Evolutionary conservation across 768 basidiomycete species (phyloP), one percentile per base, ranked within the genome.

Genomic region (Termitomyces sp.): DNA sequence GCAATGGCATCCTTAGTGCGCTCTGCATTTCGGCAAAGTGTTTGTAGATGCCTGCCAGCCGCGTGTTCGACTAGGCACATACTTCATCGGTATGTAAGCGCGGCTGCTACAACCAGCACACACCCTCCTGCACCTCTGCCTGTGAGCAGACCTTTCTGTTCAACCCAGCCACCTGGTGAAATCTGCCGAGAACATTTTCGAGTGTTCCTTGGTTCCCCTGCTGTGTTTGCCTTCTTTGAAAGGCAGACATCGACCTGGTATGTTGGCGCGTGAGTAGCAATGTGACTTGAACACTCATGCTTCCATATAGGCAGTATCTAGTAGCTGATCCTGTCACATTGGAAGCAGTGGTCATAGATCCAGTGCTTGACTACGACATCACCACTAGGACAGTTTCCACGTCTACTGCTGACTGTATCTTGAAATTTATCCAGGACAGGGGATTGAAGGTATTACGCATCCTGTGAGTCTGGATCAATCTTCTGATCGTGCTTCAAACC

Each of bases 261-360:
- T 28, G 49, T 39, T 19, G 11, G 16, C n/a, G 19, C 10, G 48
- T 44, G 14, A 21, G 43, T 14, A 37, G 12, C 5, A n/a, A 17
- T 27, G 17, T 21, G 37, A 23, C 11, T 19, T 5, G 12, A 49
- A 27, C 10, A 41, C 40, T 41, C n/a, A 41, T 30, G 19, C 9
- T 25, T 8, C 7, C 37, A 21, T 12, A 47, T 17, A 57, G 56
- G 56, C 83, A 84, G 66, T 80, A 80, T 55, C 74, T 86, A 60
- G 80, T 82, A 59, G 78, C 73, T 17, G 83, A 84, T 63, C 81
- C 81, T 5, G 70, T 70, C 39, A 83, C 82, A 55, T 62, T 66
- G n/a, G 76, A 81, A 28, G 79, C 68, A 3, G 68, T 66, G 41
- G 58, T 74, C 21, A 69, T 74, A 58, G 70, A 73, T 52, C 62